Evolutionary conservation across 768 basidiomycete genomes (phyloP).

Genomic region (Lactarius pseudohatsudake): DNA sequence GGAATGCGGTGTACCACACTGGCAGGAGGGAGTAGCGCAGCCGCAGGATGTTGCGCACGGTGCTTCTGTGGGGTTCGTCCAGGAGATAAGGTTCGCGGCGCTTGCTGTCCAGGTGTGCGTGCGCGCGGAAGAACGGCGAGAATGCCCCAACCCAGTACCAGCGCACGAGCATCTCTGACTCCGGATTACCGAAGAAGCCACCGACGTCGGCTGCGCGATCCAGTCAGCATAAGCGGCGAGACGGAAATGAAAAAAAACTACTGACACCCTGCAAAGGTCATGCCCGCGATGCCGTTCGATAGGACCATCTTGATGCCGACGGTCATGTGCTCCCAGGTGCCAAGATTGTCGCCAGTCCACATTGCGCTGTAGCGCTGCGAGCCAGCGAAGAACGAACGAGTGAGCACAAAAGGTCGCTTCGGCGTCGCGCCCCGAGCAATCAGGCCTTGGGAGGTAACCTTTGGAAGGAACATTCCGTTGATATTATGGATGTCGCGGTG

Average conservation of each 20-base stretch:
- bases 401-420: constrained; percentile 91
- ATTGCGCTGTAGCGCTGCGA: constrained; percentile 95
- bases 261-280: constrained; percentile 90
- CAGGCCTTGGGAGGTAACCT: constrained; percentile 80
- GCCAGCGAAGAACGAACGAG: constrained; percentile 92
- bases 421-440: constrained; percentile 69
- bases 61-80: constrained; percentile 85
- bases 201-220: constrained; percentile 83
- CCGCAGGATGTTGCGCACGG: constrained; percentile 74
- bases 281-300: constrained; percentile 82
- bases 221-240: constrained; percentile 16
- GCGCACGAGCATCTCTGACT: constrained; percentile 89
- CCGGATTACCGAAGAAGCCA: constrained; percentile 97
- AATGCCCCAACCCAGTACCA: constrained; percentile 98
- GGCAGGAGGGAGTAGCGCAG: constrained; percentile 86
- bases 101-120: constrained; percentile 97
- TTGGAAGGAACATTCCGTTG: constrained; percentile 92
- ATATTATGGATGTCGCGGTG: constrained; percentile 97
- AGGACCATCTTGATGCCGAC: constrained; percentile 94
- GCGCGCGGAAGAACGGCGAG: constrained; percentile 97
- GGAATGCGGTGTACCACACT: constrained; percentile 97
- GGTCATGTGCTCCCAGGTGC: constrained; percentile 97
- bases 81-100: constrained; percentile 93
- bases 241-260: constrained; percentile 20
- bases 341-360: constrained; percentile 99